Percentiles rank a stretch among this genome's conserved stretches.
phyloP scores from a whole-genome alignment of 495 filamentous ascomycete species.

The Haplographium delicatum region DNA sequence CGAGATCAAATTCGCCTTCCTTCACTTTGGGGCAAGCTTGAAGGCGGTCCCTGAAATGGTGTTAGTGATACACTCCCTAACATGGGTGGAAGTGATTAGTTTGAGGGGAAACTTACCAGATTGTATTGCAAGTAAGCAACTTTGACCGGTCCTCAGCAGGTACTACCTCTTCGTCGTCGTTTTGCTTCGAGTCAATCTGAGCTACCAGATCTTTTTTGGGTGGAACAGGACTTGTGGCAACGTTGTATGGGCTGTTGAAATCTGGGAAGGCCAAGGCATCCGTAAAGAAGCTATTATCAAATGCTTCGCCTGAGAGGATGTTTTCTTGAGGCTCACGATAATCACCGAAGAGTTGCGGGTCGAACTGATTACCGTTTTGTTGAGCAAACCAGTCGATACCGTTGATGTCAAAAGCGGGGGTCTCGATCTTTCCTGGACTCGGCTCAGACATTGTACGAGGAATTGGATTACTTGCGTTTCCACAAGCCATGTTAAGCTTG shows the following conservation, averaged over 20 bases:
- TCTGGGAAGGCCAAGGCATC: constrained; percentile 79
- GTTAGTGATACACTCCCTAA: constrained; percentile 10
- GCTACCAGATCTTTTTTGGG: constrained; percentile 66
- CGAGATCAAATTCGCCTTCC: constrained; percentile 85
- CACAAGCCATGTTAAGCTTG: constrained; percentile 66
- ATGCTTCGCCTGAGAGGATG: constrained; percentile 49
- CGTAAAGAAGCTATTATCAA: constrained; percentile 79
- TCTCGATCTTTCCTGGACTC: constrained; percentile 26
- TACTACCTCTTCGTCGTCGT: constrained; percentile 62
- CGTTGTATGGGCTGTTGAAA: constrained; percentile 69
- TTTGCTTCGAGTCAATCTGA: constrained; percentile 64
- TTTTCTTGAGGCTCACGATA: constrained; percentile 89
- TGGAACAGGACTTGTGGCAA: constrained; percentile 45
- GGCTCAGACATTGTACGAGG: constrained; percentile 36
- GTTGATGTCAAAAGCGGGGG: constrained; percentile 31
- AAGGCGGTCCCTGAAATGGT: constrained; percentile 72
- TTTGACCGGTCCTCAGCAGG: constrained; percentile 58
- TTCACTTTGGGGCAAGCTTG: constrained; percentile 82
- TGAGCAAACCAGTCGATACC: constrained; percentile 72
- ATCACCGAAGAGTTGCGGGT: constrained; percentile 86
- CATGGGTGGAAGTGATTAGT: constrained; percentile 14
- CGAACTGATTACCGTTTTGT: constrained; percentile 84
- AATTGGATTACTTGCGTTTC: constrained; percentile 63
- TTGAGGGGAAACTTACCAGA: constrained; percentile 61
- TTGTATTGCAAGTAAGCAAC: constrained; percentile 80